Evolutionary conservation across 148 eudicot genomes (phyloP).

Genomic region (Nepenthes gracilis): DNA sequence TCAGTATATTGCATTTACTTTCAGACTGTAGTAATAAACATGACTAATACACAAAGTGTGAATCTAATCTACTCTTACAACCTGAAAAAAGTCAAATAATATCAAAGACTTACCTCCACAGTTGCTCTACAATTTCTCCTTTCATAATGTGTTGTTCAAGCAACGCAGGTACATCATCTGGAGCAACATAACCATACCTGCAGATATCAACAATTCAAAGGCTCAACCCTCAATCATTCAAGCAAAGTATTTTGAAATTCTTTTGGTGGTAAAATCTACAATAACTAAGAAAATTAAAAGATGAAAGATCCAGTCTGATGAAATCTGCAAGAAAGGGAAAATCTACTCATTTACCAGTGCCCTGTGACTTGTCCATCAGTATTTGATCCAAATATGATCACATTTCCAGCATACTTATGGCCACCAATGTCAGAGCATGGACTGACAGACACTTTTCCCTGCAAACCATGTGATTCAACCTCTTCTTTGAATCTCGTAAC

Average conservation of each 20-base stretch:
- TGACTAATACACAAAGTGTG: no score
- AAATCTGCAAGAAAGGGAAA: background rate
- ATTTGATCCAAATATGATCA: constrained; percentile 72
- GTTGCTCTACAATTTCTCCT: constrained; percentile 77
- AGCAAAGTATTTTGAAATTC: background rate
- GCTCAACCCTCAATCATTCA: background rate
- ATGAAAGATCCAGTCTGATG: background rate
- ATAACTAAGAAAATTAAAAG: background rate
- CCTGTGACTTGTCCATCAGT: constrained; percentile 51
- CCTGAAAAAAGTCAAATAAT: background rate
- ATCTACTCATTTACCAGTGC: constrained; percentile 52
- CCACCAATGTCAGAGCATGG: constrained; percentile 98
- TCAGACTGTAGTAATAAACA: no score
- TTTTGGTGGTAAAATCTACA: background rate
- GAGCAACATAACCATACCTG: constrained; percentile 97
- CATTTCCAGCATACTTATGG: constrained; percentile 95
- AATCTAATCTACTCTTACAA: background rate
- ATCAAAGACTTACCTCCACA: constrained; percentile 65
- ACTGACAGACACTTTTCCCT: constrained; percentile 73
- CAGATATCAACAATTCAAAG: background rate
- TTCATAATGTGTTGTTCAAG: constrained; percentile 75
- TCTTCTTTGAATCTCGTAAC: constrained; percentile 73
- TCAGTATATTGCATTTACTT: no score
- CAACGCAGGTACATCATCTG: constrained; percentile 78
- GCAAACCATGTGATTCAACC: constrained; percentile 60